Evolutionary conservation across 2,329 filamentous ascomycete species (phyloP).

Genomic region (Epichloe sylvatica): DNA sequence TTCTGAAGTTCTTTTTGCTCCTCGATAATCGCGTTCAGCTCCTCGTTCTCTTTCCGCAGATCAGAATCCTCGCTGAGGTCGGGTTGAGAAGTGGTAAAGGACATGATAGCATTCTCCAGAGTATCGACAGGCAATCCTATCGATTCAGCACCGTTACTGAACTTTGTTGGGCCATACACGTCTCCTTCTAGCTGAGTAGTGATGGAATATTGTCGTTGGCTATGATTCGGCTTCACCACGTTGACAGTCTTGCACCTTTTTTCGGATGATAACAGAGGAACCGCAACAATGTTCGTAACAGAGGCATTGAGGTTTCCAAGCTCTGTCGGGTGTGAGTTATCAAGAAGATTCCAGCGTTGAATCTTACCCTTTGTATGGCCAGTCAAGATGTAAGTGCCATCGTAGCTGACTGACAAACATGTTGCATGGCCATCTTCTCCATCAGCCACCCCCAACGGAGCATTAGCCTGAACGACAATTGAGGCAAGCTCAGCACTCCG

Average conservation of each 20-base stretch:
- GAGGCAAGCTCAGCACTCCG: slow-evolving; percentile 38
- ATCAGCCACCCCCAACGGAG: slow-evolving; percentile 42
- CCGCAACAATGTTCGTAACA: slow-evolving; percentile 68
- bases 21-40: slow-evolving; percentile 30
- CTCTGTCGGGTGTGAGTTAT: slow-evolving; percentile 51
- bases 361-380: slow-evolving; percentile 72
- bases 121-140: slow-evolving; percentile 36
- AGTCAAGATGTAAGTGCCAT: slow-evolving; percentile 65
- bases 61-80: slow-evolving; percentile 9
- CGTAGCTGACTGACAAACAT: slow-evolving; percentile 64
- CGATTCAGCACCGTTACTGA: slow-evolving; percentile 30
- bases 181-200: slow-evolving; percentile 46
- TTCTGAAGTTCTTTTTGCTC: slow-evolving; percentile 23
- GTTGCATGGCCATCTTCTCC: slow-evolving; percentile 50
- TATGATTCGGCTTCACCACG: slow-evolving; percentile 70
- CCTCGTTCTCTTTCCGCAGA: slow-evolving; percentile 26
- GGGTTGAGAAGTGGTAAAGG: not conserved
- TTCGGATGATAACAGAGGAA: slow-evolving; percentile 40
- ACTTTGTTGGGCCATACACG: slow-evolving; percentile 25
- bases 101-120: slow-evolving; percentile 21
- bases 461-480: slow-evolving; percentile 41
- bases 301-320: slow-evolving; percentile 63
- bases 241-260: slow-evolving; percentile 36
- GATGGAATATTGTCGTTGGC: slow-evolving; percentile 49
- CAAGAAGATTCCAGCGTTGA: slow-evolving; percentile 64